Conservation (phyloP, 371 early-diverging fungal genomes). For the Haplosporangium sp. region DNA sequence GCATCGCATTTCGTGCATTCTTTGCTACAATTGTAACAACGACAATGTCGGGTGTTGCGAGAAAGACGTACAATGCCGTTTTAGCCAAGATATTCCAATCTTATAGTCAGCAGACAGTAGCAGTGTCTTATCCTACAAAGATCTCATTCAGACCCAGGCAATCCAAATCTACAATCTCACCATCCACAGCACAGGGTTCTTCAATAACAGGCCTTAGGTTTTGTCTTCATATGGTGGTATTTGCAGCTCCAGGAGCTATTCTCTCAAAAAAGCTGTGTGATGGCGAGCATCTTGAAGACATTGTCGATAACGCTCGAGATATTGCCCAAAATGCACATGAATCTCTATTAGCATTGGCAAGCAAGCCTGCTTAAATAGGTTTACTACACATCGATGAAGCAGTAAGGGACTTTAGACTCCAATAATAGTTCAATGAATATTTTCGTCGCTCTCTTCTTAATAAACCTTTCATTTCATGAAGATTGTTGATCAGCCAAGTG, state of each 20-base stretch:
- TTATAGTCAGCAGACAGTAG: background rate
- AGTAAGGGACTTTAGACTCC: too few relatives aligned
- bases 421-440: too few relatives aligned
- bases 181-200: constrained; percentile 7
- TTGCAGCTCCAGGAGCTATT: constrained; percentile 42
- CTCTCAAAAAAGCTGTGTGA: constrained; percentile 48
- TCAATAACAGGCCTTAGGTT: constrained; percentile 51
- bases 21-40: constrained; percentile 5
- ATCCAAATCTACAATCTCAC: background rate
- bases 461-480: too few relatives aligned
- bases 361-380: background rate
- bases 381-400: too few relatives aligned
- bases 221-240: constrained; percentile 53
- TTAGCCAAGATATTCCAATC: constrained; percentile 19
- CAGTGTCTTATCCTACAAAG: constrained; percentile 4
- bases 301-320: constrained; percentile 14
- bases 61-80: constrained; percentile 14
- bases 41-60: constrained; percentile 17
- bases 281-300: constrained; percentile 44
- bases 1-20: background rate
- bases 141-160: constrained; percentile 24
- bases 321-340: constrained; percentile 22
- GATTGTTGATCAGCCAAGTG: background rate
- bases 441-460: too few relatives aligned
- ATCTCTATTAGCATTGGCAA: background rate